Evolutionary conservation across 495 filamentous ascomycete genomes (phyloP), one percentile per base, ranked within the genome.

Genomic region (Talaromyces trachyspermus): DNA sequence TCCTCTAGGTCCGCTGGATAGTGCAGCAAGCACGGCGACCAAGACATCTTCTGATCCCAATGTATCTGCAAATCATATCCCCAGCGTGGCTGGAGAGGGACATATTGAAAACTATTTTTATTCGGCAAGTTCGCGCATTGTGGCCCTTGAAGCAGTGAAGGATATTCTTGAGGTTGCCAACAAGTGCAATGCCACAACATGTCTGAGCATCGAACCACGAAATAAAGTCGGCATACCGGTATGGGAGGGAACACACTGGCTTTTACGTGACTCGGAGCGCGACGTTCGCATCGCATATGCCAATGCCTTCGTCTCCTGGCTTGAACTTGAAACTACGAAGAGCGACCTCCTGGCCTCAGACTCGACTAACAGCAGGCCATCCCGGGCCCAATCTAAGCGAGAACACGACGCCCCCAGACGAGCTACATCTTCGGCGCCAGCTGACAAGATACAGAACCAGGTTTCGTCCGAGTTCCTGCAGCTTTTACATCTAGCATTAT

Each of bases 201-300:
- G 76, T 18, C 79, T 78, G 19, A 70, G 77, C 0, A 78, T 74
- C 9, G 74, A 89, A 35, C 78, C 79, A 1, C 77, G 90, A 49
- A 86, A 83, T 54, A 76, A 65, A 24, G 86, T 95, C 2, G 79
- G 81, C 2, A 73, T 91, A 27, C 73, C 84, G 29, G 83, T 87
- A 0, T 96, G 90, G 90, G 88, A 95, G 62, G 87, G 87, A 10
- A 94, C 89, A 0, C 87, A 95, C 46, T 92, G 86, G 81, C 76
- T 96, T 37, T 66, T 95, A 17, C 77, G 85, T 14, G 90, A 95
- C 57, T 71, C 79, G 9, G 81, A 89, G 54, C 76, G 75, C 15
- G 72, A 80, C 17, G 89, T 95, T 35, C 77, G 89, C 38, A 81
- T 81, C 56, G 86, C 88, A 1, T 96, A 95, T 56, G 79, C 77